Evolutionary conservation across 2,329 filamentous ascomycete genomes (phyloP).

Genomic region (Exserohilum rostratum): DNA sequence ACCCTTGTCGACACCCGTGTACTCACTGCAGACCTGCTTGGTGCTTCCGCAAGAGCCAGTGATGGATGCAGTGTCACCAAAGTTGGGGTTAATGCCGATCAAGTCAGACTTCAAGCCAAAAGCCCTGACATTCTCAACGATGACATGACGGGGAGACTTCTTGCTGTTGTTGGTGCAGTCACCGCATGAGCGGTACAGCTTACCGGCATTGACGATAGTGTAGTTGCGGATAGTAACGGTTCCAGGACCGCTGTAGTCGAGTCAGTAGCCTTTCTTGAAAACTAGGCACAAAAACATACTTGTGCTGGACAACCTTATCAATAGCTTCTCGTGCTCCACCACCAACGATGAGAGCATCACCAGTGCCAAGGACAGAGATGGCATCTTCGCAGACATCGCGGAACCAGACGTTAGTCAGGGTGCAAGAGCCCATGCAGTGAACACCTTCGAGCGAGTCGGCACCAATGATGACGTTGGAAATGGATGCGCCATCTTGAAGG

Average conservation of each 20-base stretch:
- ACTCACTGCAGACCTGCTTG: slow-evolving; percentile 29
- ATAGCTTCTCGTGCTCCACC: slow-evolving; percentile 41
- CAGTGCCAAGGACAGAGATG: slow-evolving; percentile 35
- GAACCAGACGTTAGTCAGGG: slow-evolving; percentile 44
- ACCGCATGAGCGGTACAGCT: slow-evolving; percentile 59
- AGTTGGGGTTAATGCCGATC: slow-evolving; percentile 57
- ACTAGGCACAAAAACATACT: slow-evolving; percentile 28
- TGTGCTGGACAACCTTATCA: slow-evolving; percentile 49
- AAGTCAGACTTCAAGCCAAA: slow-evolving; percentile 48
- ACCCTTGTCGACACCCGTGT: slow-evolving; percentile 33
- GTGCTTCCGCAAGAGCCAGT: slow-evolving; percentile 47
- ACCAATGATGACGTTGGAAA: slow-evolving; percentile 62
- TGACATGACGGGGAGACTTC: slow-evolving; percentile 50
- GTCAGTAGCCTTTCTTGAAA: not conserved
- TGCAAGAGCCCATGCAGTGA: slow-evolving; percentile 58
- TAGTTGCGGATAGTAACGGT: slow-evolving; percentile 36
- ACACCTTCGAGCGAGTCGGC: slow-evolving; percentile 58
- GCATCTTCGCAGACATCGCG: slow-evolving; percentile 44
- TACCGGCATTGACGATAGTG: slow-evolving; percentile 54
- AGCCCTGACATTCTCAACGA: slow-evolving; percentile 51
- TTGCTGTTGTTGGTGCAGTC: slow-evolving; percentile 51
- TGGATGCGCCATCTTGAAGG: slow-evolving; percentile 55
- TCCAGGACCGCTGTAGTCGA: not conserved
- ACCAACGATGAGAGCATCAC: slow-evolving; percentile 44
- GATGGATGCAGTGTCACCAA: slow-evolving; percentile 54